Evolutionary conservation across 805 yeast species (phyloP), one percentile per base, ranked within the genome.

Genomic region (Lachancea waltii): DNA sequence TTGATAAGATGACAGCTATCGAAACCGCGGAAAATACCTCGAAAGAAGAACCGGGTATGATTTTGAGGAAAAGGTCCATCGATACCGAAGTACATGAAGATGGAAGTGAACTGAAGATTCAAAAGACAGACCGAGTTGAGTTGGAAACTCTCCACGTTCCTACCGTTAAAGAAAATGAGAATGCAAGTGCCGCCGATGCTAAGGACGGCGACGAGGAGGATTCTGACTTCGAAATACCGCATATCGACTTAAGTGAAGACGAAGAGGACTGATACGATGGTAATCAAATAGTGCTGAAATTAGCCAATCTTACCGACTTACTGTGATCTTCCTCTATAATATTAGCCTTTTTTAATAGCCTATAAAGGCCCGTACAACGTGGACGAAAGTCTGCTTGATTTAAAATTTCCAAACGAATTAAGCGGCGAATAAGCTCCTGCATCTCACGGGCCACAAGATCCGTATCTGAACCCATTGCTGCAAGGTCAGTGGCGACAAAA

Each of bases 191-290:
- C 10, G 32, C 27, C 19, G 30, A 27, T 15, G 26, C 19, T 43
- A 53, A 45, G 23, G 42, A 38, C 21, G 51, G 46, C 4, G 49
- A 44, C 13, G 60, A 48, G 7, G 54, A 47, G 10, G 62, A 46
- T 27, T 53, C 58, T 14, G 63, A 57, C 20, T 47, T 57, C 24
- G 63, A 54, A 35, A 58, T 57, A 22, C 64, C 64, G n/a, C 53
- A 46, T 14, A 42, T 53, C 9, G 42, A 49, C 11, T 13, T 53
- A 11, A 48, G 52, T 20, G 54, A 46, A 10, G 50, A 50, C 26
- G 54, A 50, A 7, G 50, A 46, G 7, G 36, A 36, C 14, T 26
- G 26, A 7, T 5, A 22, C 21, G 21, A 30, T 27, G 11, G 7
- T 9, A n/a, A 7, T 27, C 18, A 13, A 17, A 27, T n/a, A 10